Evolutionary conservation across 306 rosid genomes (phyloP).

Genomic region (Vigna mungo): DNA sequence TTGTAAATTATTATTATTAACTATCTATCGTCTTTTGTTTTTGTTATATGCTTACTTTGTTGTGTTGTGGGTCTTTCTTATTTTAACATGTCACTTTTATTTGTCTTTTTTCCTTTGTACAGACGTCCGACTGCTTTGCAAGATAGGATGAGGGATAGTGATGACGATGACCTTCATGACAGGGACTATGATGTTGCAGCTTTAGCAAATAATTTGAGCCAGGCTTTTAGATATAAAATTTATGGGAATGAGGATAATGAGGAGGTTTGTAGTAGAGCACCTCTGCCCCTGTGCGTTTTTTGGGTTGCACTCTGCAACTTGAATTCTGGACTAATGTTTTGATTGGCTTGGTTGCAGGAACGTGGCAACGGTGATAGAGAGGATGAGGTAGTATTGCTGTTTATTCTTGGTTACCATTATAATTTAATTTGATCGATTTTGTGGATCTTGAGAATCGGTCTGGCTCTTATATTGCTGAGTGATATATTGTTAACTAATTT

Average conservation of each 20-base stretch:
- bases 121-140: slow-evolving; percentile 98
- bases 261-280: slow-evolving; percentile 66
- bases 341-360: slow-evolving; percentile 66
- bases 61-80: slow-evolving; percentile 1
- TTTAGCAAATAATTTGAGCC: slow-evolving; percentile 91
- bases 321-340: slow-evolving; percentile 41
- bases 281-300: slow-evolving; percentile 29
- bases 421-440: slow-evolving; percentile 39
- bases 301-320: slow-evolving; percentile 10
- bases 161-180: slow-evolving; percentile 89
- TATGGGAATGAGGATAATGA: slow-evolving; percentile 93
- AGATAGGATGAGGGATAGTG: slow-evolving; percentile 96
- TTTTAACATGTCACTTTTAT: slow-evolving; percentile 12
- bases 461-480: slow-evolving; percentile 11
- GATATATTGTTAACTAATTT: neutral
- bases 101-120: slow-evolving; percentile 42
- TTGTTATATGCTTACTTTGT: slow-evolving; percentile 1
- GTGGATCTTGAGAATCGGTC: slow-evolving; percentile 32
- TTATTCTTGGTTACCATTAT: slow-evolving; percentile 24
- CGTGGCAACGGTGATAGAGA: slow-evolving; percentile 78
- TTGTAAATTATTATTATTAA: slow-evolving; percentile 8
- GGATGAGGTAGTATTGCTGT: slow-evolving; percentile 74
- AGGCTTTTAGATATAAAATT: slow-evolving; percentile 89
- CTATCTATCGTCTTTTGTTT: slow-evolving; percentile 1
- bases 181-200: slow-evolving; percentile 95